Evolutionary conservation across 2,329 filamentous ascomycete species (phyloP).

Genomic region (Beauveria varroae): DNA sequence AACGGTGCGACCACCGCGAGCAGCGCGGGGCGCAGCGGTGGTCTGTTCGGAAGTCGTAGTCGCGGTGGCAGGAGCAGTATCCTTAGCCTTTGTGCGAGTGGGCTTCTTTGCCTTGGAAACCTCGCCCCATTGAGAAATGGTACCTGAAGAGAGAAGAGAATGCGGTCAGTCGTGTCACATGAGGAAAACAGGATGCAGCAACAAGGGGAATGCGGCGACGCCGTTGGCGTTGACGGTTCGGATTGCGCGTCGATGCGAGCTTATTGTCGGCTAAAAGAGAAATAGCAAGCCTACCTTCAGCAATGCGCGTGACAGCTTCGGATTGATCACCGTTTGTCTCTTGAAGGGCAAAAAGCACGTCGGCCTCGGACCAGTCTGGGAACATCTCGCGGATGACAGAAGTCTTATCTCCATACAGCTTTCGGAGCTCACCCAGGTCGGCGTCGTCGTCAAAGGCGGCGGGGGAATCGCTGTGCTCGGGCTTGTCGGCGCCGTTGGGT

Average conservation of each 20-base stretch:
- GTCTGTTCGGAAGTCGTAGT: constrained; percentile 35
- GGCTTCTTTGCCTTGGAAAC: constrained; percentile 70
- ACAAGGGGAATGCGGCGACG: not conserved
- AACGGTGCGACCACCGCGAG: constrained; percentile 55
- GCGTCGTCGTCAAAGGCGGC: constrained; percentile 69
- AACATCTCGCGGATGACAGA: constrained; percentile 85
- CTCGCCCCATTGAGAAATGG: constrained; percentile 76
- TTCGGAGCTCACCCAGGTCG: constrained; percentile 87
- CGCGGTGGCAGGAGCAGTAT: constrained; percentile 42
- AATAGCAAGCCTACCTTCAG: constrained; percentile 53
- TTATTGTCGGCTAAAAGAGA: not conserved
- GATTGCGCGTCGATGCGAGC: not conserved
- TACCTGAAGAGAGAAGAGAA: constrained; percentile 42
- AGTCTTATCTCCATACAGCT: constrained; percentile 75
- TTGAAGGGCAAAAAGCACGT: constrained; percentile 85
- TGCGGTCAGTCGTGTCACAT: constrained; percentile 20
- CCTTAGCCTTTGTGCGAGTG: constrained; percentile 56
- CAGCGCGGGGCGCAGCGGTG: constrained; percentile 37
- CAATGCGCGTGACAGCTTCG: constrained; percentile 68
- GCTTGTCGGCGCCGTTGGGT: constrained; percentile 63
- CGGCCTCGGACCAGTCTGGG: constrained; percentile 89
- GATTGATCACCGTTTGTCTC: constrained; percentile 78
- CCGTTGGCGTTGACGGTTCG: not conserved
- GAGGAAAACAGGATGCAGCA: not conserved
- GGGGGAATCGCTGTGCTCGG: constrained; percentile 47